A percentile compares a stretch with the other conserved stretches of the same genome.
Evolutionary conservation across 78 protist genomes (phyloP).

Genomic region (Dictyostelium intermedium): DNA sequence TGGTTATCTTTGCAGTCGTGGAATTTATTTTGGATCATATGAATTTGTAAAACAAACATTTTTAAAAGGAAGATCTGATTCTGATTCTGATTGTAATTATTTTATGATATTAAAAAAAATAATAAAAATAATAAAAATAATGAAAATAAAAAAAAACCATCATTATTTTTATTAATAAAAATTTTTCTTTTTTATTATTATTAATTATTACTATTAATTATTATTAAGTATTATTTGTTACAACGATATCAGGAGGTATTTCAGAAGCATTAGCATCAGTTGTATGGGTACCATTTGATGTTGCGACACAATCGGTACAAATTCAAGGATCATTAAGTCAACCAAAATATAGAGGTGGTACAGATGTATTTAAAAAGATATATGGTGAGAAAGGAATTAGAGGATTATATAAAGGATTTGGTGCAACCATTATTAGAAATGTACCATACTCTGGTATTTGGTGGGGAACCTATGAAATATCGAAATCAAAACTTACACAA

Average conservation of each 20-base stretch:
- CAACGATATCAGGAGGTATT: conserved; percentile 25
- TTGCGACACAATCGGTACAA: conserved; percentile 52
- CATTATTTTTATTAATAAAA: neutral
- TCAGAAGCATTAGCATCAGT: conserved; percentile 19
- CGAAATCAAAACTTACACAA: conserved; percentile 13
- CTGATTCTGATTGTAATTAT: neutral
- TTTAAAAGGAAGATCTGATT: neutral
- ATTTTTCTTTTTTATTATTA: neutral
- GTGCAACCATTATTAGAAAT: conserved; percentile 54
- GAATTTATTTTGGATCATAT: conserved; percentile 53
- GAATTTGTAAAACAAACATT: conserved; percentile 42
- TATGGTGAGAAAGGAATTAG: conserved; percentile 28
- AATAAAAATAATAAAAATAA: neutral
- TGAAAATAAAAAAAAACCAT: neutral
- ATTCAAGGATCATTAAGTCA: conserved; percentile 29
- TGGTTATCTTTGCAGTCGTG: conserved; percentile 45
- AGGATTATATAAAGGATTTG: conserved; percentile 66
- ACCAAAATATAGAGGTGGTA: conserved; percentile 28
- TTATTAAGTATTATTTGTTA: neutral
- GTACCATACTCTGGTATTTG: conserved; percentile 66
- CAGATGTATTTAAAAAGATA: conserved; percentile 19
- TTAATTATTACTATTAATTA: neutral
- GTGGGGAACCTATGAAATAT: conserved; percentile 64
- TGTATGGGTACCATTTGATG: conserved; percentile 73
- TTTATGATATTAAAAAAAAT: no score